Evolutionary conservation across 805 yeast genomes (phyloP), one percentile per base, ranked within the genome.

Genomic region (Starmerella scarabaei): DNA sequence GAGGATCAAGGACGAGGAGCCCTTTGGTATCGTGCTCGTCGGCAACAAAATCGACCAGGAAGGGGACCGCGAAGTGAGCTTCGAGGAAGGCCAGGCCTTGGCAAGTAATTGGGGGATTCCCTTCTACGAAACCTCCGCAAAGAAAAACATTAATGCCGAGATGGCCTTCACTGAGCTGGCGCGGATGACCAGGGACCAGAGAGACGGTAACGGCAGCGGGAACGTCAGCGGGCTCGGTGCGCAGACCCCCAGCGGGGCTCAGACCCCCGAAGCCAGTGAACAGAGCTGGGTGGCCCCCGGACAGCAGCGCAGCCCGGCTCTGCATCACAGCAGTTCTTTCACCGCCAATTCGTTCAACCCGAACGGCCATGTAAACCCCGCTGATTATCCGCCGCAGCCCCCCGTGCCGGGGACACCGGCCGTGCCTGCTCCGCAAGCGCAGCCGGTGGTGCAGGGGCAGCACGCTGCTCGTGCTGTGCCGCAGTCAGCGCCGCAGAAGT

Each of bases 41-140:
- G 97, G 94, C 20, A 86, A 86, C 62, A 86, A 86, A 62, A 71
- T 76, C 30, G 97, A 86, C 63, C 68, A 86, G 39, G 64, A 68
- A 32, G 78, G 73, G 45, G 77, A 80, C 56, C 73, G 94, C 53
- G 80, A 80, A 53, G 86, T 86, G 5, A 68, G 85, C 3, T 62
- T 68, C 5, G 86, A 80, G 51, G 96, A 91, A 54, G 95, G 93
- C 32, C 91, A 84, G 57, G 68, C 68, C 42, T 72, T 80, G 51
- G 79, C 88, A 23, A 70, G 75, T 49, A 69, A 69, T 37, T 66
- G 83, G 40, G 83, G 79, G 28, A 46, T 55, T n/a, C 55, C 60
- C 9, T 91, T 88, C 57, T 73, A 83, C 54, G 98, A 91, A 63
- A 84, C 97, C 2, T 77, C 91, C 27, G 98, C 98, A 23, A 91